Base-by-base conservation (phyloP, 2,329 filamentous ascomycete genomes). In the Claviceps africana region DNA sequence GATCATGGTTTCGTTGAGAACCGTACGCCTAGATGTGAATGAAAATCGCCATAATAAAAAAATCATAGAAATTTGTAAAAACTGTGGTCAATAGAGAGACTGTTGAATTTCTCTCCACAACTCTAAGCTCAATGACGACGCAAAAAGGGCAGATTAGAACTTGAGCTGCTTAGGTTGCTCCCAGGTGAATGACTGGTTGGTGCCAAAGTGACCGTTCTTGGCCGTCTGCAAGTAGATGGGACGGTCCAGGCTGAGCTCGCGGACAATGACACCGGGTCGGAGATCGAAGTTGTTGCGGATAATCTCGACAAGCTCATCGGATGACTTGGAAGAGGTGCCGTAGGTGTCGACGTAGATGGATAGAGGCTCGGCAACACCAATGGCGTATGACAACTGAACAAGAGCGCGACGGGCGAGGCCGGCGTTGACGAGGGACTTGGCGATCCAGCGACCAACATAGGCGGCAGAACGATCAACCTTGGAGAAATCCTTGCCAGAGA, bases 401-500 rank as follows among this genome's bases (percentile, higher is more conserved):
- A 98, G 85, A 57, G 82, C 86, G 71, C 93, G 90, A 67, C 93
- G 90, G 65, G 87, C 87, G 57, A 98, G 85, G 64, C 86, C 85
- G 63, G 91, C 86, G 65, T 83, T 75, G 62, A 98, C 88, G 59
- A 98, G 82, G 43, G 93, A 98, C 82, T 98, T 98, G 76, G 93
- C 93, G 71, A 98, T 90, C 93, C 93, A 98, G 70, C 93, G 89
- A 62, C 81, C 90, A 62, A 97, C 83, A 77, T 98, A 98, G 67
- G 93, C 93, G 61, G 93, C 93, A 51, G 93, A 97, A 65, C 93
- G 88, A 71, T 98, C 93, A 74, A 98, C 93, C 83, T 98, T 98
- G 81, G 89, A 96, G 83, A 96, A 98, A 73, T 98, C 93, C 85
- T 98, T 98, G 67, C 93, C 93, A 65, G 93, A 97, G 86, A 98